phyloP scores from a whole-genome alignment of 2,329 filamentous ascomycete genomes.

The Neofusicoccum laricinum region DNA sequence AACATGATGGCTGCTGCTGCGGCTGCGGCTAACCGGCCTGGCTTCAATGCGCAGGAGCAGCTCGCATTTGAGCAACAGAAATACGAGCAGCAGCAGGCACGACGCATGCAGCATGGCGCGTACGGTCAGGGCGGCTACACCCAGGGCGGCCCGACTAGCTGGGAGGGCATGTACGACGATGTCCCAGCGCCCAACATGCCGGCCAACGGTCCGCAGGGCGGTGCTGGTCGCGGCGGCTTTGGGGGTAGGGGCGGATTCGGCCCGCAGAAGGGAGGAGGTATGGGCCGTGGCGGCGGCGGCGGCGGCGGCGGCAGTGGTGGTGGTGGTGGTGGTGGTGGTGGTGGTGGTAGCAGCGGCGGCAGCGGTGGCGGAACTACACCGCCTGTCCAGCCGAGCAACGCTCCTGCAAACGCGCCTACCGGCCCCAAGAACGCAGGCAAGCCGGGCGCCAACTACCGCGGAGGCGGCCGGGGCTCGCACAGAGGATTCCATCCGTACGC shows the following conservation, averaged over 20 bases:
- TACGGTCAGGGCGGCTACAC: constrained; percentile 38
- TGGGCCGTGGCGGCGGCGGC: constrained; percentile 34
- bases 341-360: constrained; percentile 1
- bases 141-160: constrained; percentile 71
- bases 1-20: constrained; percentile 23
- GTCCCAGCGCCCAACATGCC: constrained; percentile 75
- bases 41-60: constrained; percentile 69
- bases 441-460: constrained; percentile 89
- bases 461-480: constrained; percentile 73
- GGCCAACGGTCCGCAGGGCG: constrained; percentile 44
- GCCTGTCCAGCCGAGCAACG: constrained; percentile 36
- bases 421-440: constrained; percentile 93
- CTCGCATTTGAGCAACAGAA: constrained; percentile 75
- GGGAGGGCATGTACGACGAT: constrained; percentile 99
- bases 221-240: constrained; percentile 42
- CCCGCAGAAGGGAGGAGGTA: constrained; percentile 4
- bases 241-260: constrained; percentile 26
- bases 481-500: constrained; percentile 77
- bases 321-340: constrained; percentile 28
- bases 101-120: constrained; percentile 44
- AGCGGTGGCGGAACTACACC: constrained; percentile 38
- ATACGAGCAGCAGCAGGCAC: constrained; percentile 67
- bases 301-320: not conserved
- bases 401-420: constrained; percentile 81
- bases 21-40: constrained; percentile 41